phyloP scores from a whole-genome alignment of 1,284 basidiomycete genomes.

The Cutaneotrichosporon cutaneum region DNA sequence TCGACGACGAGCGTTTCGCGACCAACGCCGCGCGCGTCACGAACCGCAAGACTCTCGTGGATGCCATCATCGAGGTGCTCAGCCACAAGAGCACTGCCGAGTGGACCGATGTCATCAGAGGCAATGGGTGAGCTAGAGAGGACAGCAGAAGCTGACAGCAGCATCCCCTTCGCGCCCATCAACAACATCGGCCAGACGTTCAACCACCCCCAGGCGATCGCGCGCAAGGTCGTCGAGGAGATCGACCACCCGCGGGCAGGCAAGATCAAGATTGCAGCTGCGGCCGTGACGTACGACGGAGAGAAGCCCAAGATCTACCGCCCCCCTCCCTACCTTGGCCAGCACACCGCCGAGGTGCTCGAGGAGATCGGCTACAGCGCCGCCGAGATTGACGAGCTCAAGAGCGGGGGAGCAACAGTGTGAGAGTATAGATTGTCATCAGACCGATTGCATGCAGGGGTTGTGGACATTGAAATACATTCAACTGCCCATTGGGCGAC shows the following conservation, averaged over 20 bases:
- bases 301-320: constrained; percentile 63
- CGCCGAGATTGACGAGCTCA: constrained; percentile 62
- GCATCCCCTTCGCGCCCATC: constrained; percentile 84
- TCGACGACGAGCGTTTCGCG: constrained; percentile 59
- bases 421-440: neutral
- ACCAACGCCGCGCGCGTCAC: constrained; percentile 74
- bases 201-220: constrained; percentile 80
- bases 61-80: constrained; percentile 66
- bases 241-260: constrained; percentile 76
- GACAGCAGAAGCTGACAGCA: constrained; percentile 36
- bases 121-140: constrained; percentile 64
- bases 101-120: constrained; percentile 72
- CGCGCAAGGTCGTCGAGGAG: constrained; percentile 62
- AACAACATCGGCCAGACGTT: constrained; percentile 90
- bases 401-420: constrained; percentile 55
- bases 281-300: constrained; percentile 85
- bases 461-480: constrained; percentile 2
- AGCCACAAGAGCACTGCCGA: constrained; percentile 62
- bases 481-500: neutral
- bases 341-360: constrained; percentile 79
- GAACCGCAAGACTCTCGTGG: constrained; percentile 70
- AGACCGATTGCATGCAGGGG: constrained; percentile 7
- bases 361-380: constrained; percentile 66
- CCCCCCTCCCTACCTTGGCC: constrained; percentile 78
- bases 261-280: constrained; percentile 78